Evolutionary conservation across 805 yeast species (phyloP), one percentile per base, ranked within the genome.

Genomic region (Jamesozyma gamospora): DNA sequence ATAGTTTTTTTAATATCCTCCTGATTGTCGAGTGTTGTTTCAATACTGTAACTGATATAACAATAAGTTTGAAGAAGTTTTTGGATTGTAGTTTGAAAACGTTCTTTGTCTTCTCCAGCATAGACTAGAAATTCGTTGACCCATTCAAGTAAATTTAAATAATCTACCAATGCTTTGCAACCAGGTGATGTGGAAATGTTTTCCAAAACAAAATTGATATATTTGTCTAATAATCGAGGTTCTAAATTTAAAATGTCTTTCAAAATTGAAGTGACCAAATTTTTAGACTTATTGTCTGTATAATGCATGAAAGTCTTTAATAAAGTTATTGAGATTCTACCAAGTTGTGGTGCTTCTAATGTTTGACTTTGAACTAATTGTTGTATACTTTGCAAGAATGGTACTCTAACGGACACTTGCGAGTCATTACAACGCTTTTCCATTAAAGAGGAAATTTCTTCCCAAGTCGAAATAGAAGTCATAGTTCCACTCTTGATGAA

Each of bases 101-200:
- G 28, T 1, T 45, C 51, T 3, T 51, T 35, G 24, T 51, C 49
- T 5, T 53, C 41, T 16, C 50, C 41, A 36, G 41, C 14, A 32
- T 55, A 44, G 19, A 45, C 48, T 4, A 63, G 33, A 55, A 74
- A 50, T 35, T 55, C 54, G 37, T 69, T 66, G 34, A 67, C 58
- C 87, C 88, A 82, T 14, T 67, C 66, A 31, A 82, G 61, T 19
- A 82, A 57, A 24, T 79, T 69, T 46, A 77, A 54, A 43, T 77
- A 63, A 55, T 77, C 84, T 2, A 74, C 63, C 4, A 71, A 55
- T 1, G 90, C 82, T 42, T 71, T 64, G n/a, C 68, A 49, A 25
- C 58, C 60, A 2, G 60, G 58, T 16, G 48, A 53, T 2, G 51
- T 44, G 6, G 68, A 52, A 7, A 54, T 51, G 15, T 57, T 48